Evolutionary conservation across 2,329 filamentous ascomycete genomes (phyloP).

Genomic region (Verruconis gallopava): DNA sequence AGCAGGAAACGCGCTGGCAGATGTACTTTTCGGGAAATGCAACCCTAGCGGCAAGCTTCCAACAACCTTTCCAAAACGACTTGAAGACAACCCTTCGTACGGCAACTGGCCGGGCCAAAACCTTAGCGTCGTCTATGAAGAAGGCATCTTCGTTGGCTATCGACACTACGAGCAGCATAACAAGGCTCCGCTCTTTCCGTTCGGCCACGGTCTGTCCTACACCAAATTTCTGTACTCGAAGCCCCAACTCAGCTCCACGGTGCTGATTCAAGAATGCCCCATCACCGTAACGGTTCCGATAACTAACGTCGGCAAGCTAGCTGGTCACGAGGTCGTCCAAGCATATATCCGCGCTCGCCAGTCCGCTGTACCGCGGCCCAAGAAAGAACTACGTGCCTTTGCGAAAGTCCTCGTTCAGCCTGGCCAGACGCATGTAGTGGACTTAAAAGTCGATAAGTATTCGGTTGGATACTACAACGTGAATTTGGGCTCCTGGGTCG

Average conservation of each 20-base stretch:
- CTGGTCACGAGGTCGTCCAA: slow-evolving; percentile 54
- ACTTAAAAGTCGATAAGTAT: slow-evolving; percentile 30
- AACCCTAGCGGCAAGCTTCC: slow-evolving; percentile 67
- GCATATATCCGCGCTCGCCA: slow-evolving; percentile 53
- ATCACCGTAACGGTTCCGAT: slow-evolving; percentile 36
- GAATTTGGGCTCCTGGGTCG: slow-evolving; percentile 46
- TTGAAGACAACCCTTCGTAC: slow-evolving; percentile 55
- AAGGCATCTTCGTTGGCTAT: slow-evolving; percentile 63
- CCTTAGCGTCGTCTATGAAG: slow-evolving; percentile 53
- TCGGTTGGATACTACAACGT: slow-evolving; percentile 50
- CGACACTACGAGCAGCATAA: slow-evolving; percentile 53
- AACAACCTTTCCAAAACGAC: slow-evolving; percentile 49
- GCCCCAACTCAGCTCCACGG: slow-evolving; percentile 38
- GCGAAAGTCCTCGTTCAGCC: slow-evolving; percentile 30
- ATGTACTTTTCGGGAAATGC: slow-evolving; percentile 59
- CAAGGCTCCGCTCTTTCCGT: slow-evolving; percentile 54
- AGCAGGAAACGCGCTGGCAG: slow-evolving; percentile 67
- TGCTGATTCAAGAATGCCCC: slow-evolving; percentile 29
- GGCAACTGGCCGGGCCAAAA: slow-evolving; percentile 64
- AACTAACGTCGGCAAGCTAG: slow-evolving; percentile 42
- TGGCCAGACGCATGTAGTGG: slow-evolving; percentile 23
- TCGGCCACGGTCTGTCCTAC: slow-evolving; percentile 68
- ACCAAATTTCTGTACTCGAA: slow-evolving; percentile 55
- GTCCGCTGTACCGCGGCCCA: slow-evolving; percentile 49
- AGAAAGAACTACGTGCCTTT: slow-evolving; percentile 60